phyloP scores from a whole-genome alignment of 768 basidiomycete species.

The Tulasnella sp. region DNA sequence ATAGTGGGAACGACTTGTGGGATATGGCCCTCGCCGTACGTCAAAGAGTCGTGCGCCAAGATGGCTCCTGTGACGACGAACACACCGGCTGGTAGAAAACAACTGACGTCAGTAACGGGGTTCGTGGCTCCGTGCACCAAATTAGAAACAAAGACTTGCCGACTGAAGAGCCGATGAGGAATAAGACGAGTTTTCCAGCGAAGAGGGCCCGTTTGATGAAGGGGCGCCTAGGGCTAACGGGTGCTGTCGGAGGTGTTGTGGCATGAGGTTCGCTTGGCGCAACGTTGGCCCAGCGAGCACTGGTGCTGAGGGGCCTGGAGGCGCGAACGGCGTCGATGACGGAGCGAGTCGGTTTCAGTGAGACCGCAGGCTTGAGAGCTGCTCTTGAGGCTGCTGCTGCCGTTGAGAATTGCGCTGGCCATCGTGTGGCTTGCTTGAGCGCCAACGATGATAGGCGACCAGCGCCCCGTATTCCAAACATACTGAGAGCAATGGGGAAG shows the following conservation, averaged over 20 bases:
- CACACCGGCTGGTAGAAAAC: constrained; percentile 28
- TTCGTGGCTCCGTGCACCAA: neutral
- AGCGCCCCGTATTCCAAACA: constrained; percentile 11
- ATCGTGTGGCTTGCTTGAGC: neutral
- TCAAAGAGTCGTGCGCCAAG: constrained; percentile 90
- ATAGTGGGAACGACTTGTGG: constrained; percentile 88
- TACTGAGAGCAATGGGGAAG: neutral
- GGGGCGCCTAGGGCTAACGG: neutral
- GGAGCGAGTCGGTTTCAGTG: neutral
- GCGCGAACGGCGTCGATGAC: constrained; percentile 1
- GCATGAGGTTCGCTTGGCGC: constrained; percentile 16
- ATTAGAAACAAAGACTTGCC: neutral
- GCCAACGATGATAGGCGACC: constrained; percentile 6
- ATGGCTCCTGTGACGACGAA: constrained; percentile 56
- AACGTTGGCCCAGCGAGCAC: constrained; percentile 5
- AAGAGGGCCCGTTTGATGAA: constrained; percentile 34
- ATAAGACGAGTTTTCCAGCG: constrained; percentile 37
- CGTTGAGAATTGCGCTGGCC: constrained; percentile 1
- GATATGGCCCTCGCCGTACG: constrained; percentile 80
- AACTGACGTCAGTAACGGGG: neutral
- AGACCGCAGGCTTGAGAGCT: neutral
- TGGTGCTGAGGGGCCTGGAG: neutral
- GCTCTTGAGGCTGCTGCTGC: neutral
- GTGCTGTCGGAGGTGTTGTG: constrained; percentile 15
- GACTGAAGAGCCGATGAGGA: constrained; percentile 46